Evolutionary conservation across 2,329 filamentous ascomycete species (phyloP).

Genomic region (Hypoxylon sp.): DNA sequence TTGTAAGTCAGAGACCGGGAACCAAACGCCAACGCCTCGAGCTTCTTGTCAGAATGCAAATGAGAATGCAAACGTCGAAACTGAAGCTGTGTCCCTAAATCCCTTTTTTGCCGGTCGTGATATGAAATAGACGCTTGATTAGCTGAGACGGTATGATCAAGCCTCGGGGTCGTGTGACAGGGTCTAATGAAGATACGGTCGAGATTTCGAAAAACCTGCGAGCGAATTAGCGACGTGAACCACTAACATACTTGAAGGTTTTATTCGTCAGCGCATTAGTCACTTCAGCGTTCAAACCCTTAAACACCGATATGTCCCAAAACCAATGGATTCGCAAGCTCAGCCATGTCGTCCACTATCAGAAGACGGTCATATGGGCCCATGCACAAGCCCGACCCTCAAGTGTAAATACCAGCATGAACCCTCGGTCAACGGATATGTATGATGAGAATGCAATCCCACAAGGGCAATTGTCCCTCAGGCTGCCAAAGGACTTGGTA

Average conservation of each 20-base stretch:
- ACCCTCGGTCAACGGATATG: no score
- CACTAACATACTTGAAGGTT: background rate
- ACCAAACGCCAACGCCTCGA: slow-evolving; percentile 52
- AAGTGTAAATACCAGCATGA: background rate
- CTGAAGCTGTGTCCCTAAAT: slow-evolving; percentile 46
- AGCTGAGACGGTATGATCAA: slow-evolving; percentile 35
- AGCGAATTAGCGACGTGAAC: slow-evolving; percentile 11
- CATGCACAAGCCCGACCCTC: background rate
- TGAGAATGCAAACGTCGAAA: slow-evolving; percentile 49
- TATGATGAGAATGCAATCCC: no score
- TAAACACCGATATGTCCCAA: background rate
- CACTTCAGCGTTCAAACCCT: slow-evolving; percentile 35
- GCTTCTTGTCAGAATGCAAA: slow-evolving; percentile 45
- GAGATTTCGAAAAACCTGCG: slow-evolving; percentile 40
- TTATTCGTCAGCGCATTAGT: background rate
- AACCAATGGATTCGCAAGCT: no score
- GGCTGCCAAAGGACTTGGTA: background rate
- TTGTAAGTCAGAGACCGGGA: slow-evolving; percentile 49
- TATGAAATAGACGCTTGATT: slow-evolving; percentile 39
- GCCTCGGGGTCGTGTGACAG: slow-evolving; percentile 44
- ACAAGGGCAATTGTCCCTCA: no score
- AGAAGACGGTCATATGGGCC: background rate
- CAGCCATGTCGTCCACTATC: background rate
- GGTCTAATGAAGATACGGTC: slow-evolving; percentile 40
- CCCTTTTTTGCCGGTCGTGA: slow-evolving; percentile 37